Evolutionary conservation across 305 asterid genomes (phyloP), one percentile per base, ranked within the genome.

Genomic region (Fraxinus greggii): DNA sequence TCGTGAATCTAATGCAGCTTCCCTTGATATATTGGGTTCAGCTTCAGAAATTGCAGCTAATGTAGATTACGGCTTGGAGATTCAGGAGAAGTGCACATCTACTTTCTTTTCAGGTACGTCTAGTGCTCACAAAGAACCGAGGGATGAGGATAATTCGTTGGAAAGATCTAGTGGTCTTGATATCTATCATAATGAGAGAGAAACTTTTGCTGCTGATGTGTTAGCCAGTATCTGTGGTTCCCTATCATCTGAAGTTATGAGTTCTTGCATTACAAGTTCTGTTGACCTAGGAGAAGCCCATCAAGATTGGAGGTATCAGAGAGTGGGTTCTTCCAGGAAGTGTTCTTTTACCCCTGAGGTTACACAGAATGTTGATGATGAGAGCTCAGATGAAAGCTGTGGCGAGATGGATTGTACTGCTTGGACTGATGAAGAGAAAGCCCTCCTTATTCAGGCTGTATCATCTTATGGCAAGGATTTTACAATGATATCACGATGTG

Each of bases 351-450:
- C 94, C 59, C 97, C 94, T 23, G 98, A 93, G 72, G 91, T 86
- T 69, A 87, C 89, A 1, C 95, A 92, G 86, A 85, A 78, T 84
- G 81, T 87, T 70, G 97, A 93, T 72, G 97, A 92, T 80, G 98
- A 92, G 83, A 92, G 93, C 85, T 94, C 98, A 4, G 97, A 94
- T 77, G 99, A 92, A 89, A 94, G 98, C 92, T 94, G 94, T 83
- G 95, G 92, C 80, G 98, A 94, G 86, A 85, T 90, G 91, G 96
- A 88, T 82, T 78, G 87, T 80, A 33, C 88, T 78, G 96, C 92
- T 89, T 97, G 99, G 99, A 91, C 98, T n/a, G 98, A 97, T 38
- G 97, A 90, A 80, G 99, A 97, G 93, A 97, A 92, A 79, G 89
- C 93, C 48, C 48, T 79, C 40, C 91, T 94, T 75, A 78, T 94